Evolutionary conservation across 345 rosid genomes (phyloP), one percentile per base, ranked within the genome.

Genomic region (Gossypium herbaceum): DNA sequence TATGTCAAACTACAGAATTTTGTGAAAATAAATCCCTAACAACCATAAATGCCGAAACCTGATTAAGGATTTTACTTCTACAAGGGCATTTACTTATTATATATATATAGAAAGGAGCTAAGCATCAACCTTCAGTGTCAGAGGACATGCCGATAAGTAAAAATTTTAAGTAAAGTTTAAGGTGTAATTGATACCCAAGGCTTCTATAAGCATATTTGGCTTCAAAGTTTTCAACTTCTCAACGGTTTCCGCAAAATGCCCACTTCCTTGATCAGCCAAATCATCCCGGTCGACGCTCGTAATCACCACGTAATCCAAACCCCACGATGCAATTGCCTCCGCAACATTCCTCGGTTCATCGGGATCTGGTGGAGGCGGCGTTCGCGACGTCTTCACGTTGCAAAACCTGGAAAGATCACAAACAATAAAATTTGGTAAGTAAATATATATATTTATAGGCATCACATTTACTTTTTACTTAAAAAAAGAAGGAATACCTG

Each of bases 291-390:
- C 97, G 7, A 94, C 98, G 72, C 98, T 93, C 56, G 98, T 93
- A 71, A 93, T 90, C 75, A 93, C 98, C 34, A 92, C 91, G 69
- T 92, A 94, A 81, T 94, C 97, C 76, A 94, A 85, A 20, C 98
- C 98, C 98, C 98, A 94, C 2, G 96, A 90, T 2, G 94, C 98
- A 84, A 94, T 92, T 2, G 98, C 99, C 87, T 93, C 90, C 13
- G 97, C 97, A 64, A 96, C 98, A 83, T 96, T 96, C 66, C 82
- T 68, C 0, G 98, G 97, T 79, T 96, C 99, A 72, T 90, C 85
- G 0, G 97, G 97, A 72, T 93, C 98, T 1, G 99, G 98, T 1
- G 95, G 91, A 12, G 99, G 98, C 27, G 97, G 98, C 22, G 97
- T 85, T 9, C 97, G 90, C 12, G 98, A 96, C 6, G 98, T 93